Evolutionary conservation across 176 grass and related monocot genomes (phyloP), one percentile per base, ranked within the genome.

Genomic region (Areca catechu): DNA sequence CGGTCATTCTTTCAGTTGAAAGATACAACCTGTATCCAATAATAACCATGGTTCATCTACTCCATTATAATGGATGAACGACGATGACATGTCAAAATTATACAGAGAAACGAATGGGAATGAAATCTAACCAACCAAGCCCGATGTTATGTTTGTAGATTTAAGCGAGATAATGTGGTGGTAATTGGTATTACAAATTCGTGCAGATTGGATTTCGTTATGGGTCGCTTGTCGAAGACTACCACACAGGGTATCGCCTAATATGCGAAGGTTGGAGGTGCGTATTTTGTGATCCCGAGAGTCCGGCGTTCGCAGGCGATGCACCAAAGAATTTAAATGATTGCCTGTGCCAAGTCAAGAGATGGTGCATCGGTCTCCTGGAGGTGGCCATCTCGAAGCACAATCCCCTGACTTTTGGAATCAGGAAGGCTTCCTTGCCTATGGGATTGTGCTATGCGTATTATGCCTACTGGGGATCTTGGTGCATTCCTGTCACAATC

Each of bases 231-330:
- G 66, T 71, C 10, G 79, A 82, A 56, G 79, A 82, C 23, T 76
- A 60, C 20, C 1, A 76, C 66, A 82, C 79, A 2, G 72, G 79
- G 22, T 82, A 66, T 49, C 66, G 54, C 9, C 63, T 82, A 17
- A 55, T 71, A 4, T 82, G 79, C 21, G 72, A 76, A 70, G 79
- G 79, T 15, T 82, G 79, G 73, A 66, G 34, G 62, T 82, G 67
- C 0, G 53, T 76, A 15, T 55, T 82, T 15, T 76, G 79, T 19
- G 49, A 82, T 60, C 79, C 73, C 0, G 16, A 19, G 50, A 25
- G 63, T 15, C 47, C 61, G 14, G 73, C 67, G 15, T 82, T 82
- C 63, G 29, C 76, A 16, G 79, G 67, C 5, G 66, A 76, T 19
- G 79, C 67, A 20, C 79, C 72, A 4, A 82, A 71, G 54, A 82